These are phyloP conservation scores for Lichenothelia convexa DNA, from an alignment of 495 filamentous ascomycete genomes.

Conservation along the genomic window DNA sequence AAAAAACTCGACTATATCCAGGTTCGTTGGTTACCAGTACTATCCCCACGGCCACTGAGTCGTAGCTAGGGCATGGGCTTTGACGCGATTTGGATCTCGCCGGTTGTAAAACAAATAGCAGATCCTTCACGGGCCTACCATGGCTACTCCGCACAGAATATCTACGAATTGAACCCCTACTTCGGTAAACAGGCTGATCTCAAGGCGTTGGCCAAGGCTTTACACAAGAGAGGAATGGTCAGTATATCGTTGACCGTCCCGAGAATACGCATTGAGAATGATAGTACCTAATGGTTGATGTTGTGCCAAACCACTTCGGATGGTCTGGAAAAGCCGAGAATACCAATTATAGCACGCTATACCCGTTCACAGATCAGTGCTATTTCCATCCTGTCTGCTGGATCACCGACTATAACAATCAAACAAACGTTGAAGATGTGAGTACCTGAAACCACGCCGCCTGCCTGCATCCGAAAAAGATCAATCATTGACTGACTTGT, in stretches of 20 bases:
- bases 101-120: constrained; percentile 33
- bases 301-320: constrained; percentile 66
- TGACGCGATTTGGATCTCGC: constrained; percentile 85
- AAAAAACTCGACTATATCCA: constrained; percentile 55
- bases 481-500: too few relatives aligned
- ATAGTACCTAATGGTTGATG: constrained; percentile 64
- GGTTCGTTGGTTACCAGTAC: constrained; percentile 61
- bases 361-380: constrained; percentile 40
- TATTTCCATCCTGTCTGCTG: constrained; percentile 53
- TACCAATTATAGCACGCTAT: constrained; percentile 43
- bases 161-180: constrained; percentile 43
- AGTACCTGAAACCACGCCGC: too few relatives aligned
- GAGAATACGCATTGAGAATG: too few relatives aligned
- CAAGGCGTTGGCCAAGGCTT: constrained; percentile 34
- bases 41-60: too few relatives aligned
- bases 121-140: constrained; percentile 21
- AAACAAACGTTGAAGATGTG: constrained; percentile 14
- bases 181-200: constrained; percentile 49
- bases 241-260: too few relatives aligned
- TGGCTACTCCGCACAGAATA: constrained; percentile 58
- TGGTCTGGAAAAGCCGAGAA: constrained; percentile 32
- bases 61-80: too few relatives aligned
- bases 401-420: constrained; percentile 47
- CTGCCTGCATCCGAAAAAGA: too few relatives aligned
- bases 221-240: constrained; percentile 49